A percentile compares a stretch with the other conserved stretches of the same genome.
phyloP scores from a whole-genome alignment of 768 basidiomycete species.

The Saitozyma podzolica region DNA sequence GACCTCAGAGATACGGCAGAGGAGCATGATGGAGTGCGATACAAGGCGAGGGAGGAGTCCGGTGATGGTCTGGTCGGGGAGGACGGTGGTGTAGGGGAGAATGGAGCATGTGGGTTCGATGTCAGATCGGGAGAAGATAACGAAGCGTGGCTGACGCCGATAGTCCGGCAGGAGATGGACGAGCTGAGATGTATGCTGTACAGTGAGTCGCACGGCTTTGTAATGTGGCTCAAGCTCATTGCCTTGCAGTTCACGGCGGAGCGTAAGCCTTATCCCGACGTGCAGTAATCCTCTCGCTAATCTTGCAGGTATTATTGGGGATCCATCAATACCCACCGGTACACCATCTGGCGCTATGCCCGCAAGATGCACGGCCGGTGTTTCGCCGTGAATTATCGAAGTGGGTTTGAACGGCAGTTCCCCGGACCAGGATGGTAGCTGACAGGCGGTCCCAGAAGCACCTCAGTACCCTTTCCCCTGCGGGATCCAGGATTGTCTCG shows the following conservation, averaged over 20 bases:
- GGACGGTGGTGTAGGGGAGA: slow-evolving; percentile 11
- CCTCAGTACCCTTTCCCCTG: slow-evolving; percentile 94
- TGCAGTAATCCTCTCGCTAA: not conserved
- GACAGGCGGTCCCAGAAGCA: slow-evolving; percentile 54
- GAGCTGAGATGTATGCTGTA: slow-evolving; percentile 81
- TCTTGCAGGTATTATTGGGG: slow-evolving; percentile 49
- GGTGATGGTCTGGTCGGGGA: slow-evolving; percentile 6
- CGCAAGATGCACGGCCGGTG: slow-evolving; percentile 90
- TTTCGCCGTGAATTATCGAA: slow-evolving; percentile 61
- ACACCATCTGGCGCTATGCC: slow-evolving; percentile 72
- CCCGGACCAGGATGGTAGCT: not conserved
- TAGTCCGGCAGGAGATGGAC: slow-evolving; percentile 67
- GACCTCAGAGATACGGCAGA: slow-evolving; percentile 47
- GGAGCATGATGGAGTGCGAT: slow-evolving; percentile 4
- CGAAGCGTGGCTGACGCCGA: slow-evolving; percentile 9
- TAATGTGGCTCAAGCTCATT: slow-evolving; percentile 41
- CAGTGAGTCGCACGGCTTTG: slow-evolving; percentile 63
- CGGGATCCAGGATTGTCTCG: slow-evolving; percentile 81
- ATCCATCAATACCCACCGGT: slow-evolving; percentile 53
- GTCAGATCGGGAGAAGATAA: not conserved
- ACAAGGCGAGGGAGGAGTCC: slow-evolving; percentile 9
- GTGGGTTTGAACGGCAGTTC: slow-evolving; percentile 50
- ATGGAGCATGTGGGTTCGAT: slow-evolving; percentile 27
- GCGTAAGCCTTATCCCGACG: slow-evolving; percentile 26
- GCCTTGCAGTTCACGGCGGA: slow-evolving; percentile 50